These are phyloP conservation scores for Saturnispora dispora DNA, from an alignment of 805 yeast genomes.

Conservation along the genomic window DNA sequence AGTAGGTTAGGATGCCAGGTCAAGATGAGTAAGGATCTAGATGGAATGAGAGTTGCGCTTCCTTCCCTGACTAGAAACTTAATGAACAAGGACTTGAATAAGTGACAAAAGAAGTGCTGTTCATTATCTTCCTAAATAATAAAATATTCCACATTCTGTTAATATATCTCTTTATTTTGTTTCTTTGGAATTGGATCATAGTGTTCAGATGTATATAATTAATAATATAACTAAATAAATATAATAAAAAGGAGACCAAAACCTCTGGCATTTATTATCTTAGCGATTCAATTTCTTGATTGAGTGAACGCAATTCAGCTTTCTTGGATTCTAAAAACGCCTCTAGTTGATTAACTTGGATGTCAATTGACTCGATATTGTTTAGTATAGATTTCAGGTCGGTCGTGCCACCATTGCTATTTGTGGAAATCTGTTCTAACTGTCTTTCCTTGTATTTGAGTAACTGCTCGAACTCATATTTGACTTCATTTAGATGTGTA, in stretches of 20 bases:
- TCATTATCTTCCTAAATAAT: neutral
- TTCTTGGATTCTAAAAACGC: slow-evolving; percentile 56
- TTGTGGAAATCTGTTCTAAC: slow-evolving; percentile 32
- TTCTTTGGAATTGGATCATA: neutral
- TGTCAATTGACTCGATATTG: slow-evolving; percentile 63
- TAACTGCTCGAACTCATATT: slow-evolving; percentile 71
- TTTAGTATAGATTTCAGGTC: slow-evolving; percentile 45
- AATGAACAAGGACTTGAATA: slow-evolving; percentile 67
- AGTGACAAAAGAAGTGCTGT: neutral
- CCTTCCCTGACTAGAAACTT: slow-evolving; percentile 97
- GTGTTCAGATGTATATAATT: neutral
- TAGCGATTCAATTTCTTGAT: slow-evolving; percentile 27
- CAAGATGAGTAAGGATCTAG: slow-evolving; percentile 78
- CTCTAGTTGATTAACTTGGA: slow-evolving; percentile 67
- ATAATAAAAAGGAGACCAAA: neutral
- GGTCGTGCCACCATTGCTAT: slow-evolving; percentile 12
- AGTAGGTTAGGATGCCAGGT: slow-evolving; percentile 94
- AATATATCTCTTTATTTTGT: neutral
- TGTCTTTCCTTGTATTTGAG: slow-evolving; percentile 66
- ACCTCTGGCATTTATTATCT: neutral
- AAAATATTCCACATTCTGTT: neutral
- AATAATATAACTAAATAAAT: neutral
- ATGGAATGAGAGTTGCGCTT: slow-evolving; percentile 88
- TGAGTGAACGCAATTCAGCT: slow-evolving; percentile 46
- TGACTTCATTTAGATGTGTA: slow-evolving; percentile 26